Base-by-base conservation (phyloP, 2,329 filamentous ascomycete species). In the Fusarium circinatum region DNA sequence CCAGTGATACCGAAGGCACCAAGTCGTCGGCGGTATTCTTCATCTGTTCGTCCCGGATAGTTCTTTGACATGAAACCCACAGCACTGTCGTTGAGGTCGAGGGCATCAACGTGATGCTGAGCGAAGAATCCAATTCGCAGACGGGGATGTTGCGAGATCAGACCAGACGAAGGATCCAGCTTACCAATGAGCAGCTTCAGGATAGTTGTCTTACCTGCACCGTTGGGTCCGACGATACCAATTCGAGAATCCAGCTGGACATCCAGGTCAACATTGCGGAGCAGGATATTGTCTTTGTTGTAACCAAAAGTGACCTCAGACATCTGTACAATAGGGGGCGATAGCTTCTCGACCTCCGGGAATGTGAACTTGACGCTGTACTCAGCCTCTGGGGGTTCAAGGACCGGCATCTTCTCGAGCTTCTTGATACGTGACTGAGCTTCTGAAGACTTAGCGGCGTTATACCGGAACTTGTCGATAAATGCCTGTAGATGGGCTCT, bases 401-500 rank as follows among this genome's bases (percentile, higher is more conserved):
- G 89, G 4, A 98, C 86, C 4, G 97, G 96, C 94, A 99, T 98
- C 80, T 93, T 94, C 83, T 99, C 97, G 71, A 99, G 87, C 82
- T 99, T 99, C 89, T 99, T 99, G 89, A 99, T 98, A 79, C 96
- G 92, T 2, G 96, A 98, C 81, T 99, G 96, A 4, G 96, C 96
- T 86, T 99, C 96, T 14, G 96, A 98, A 2, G 96, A 98, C 84
- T 99, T 99, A 79, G 96, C 96, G 34, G 96, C 96, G 81, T 99
- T 99, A 89, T 99, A 99, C 60, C 96, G 91, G 89, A 99, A 99
- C 85, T 99, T 99, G 89, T 99, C 96, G 85, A 99, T 99, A 84
- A 99, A 99, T 34, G 94, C 92, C 86, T 99, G 96, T 73, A 99
- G 85, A 87, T 99, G 96, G 38, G 95, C 94, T 77, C 96, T 90